Percentiles rank a stretch among this genome's conserved stretches.
Evolutionary conservation across 768 basidiomycete species (phyloP).

Genomic region (Scleroderma citrinum): DNA sequence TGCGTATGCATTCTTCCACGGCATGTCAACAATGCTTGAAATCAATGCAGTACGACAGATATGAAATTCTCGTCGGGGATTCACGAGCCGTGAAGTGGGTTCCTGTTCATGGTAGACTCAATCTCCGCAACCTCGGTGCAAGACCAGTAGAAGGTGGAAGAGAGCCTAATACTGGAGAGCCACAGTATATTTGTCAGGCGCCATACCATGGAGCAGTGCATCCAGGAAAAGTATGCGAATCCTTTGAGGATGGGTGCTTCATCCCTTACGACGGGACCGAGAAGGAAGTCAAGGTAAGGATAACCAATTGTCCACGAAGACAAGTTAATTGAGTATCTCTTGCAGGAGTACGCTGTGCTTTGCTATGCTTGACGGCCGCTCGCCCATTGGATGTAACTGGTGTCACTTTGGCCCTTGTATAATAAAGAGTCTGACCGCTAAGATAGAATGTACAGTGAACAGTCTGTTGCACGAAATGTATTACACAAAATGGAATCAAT

Average conservation of each 20-base stretch:
- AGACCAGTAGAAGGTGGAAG: constrained; percentile 63
- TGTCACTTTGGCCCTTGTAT: too few relatives aligned
- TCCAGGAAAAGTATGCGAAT: constrained; percentile 59
- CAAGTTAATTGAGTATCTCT: neutral
- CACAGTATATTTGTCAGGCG: constrained; percentile 57
- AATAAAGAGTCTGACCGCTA: too few relatives aligned
- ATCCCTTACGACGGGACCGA: constrained; percentile 50
- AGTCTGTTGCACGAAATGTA: too few relatives aligned
- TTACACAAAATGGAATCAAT: too few relatives aligned
- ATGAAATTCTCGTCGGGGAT: constrained; percentile 69
- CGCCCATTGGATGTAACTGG: too few relatives aligned
- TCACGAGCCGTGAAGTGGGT: constrained; percentile 56
- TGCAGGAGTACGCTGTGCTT: constrained; percentile 38
- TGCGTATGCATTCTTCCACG: constrained; percentile 21
- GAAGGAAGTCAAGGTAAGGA: constrained; percentile 43
- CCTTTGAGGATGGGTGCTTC: constrained; percentile 48
- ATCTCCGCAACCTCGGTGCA: constrained; percentile 37
- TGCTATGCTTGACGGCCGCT: constrained; percentile 26
- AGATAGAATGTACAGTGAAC: too few relatives aligned
- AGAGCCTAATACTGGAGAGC: constrained; percentile 56
- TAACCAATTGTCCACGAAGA: neutral
- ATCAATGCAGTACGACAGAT: constrained; percentile 46
- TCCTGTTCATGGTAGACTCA: constrained; percentile 38
- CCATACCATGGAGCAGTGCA: constrained; percentile 44
- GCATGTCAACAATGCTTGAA: neutral